Base-by-base conservation (phyloP, 371 early-diverging fungal genomes). In the Encephalitozoon intestinalis region DNA sequence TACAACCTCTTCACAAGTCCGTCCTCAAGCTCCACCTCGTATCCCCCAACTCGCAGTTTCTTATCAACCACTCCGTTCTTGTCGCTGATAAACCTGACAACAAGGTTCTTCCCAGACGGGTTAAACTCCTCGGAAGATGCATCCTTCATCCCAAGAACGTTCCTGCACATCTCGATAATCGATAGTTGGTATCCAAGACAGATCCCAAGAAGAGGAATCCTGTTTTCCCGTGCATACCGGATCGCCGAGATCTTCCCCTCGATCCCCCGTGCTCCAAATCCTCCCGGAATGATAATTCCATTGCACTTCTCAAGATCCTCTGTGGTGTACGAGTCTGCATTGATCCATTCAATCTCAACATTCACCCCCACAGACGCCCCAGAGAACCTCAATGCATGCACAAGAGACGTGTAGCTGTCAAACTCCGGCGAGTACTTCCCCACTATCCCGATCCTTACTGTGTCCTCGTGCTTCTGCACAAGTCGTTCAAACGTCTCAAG, bases 221-320 rank as follows among this genome's bases (percentile, higher is more conserved):
- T 91, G 86, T 94, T 91, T 84, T 93, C 92, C 82, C 98, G 91
- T 23, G 97, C 97, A 92, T 92, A 95, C 78, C 92, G 90, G 76
- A 91, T 91, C n/a, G 95, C 96, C 41, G 88, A 82, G 46, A 97
- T 88, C 90, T 92, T 99, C 78, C 96, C 95, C 82, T 95, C 97
- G 43, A 90, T 89, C 76, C 97, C 97, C 82, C 95, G 92, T 67
- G 85, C 86, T 64, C 99, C 99, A 83, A 97, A 99, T 37, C 99
- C 99, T 79, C 99, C 99, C 21, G 99, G 97, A 25, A 97, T 92
- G n/a, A 99, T 86, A 65, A 99, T 91, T 70, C 96, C 97, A 82
- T 94, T 85, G 40, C 70, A 70, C 31, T 26, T 49, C 18, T 72
- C 18, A 2, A 85, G 40, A 4, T 53, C 52, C 4, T 39, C 25